Conservation (phyloP, 2,329 filamentous ascomycete species). For the Endocalyx cinctus region DNA sequence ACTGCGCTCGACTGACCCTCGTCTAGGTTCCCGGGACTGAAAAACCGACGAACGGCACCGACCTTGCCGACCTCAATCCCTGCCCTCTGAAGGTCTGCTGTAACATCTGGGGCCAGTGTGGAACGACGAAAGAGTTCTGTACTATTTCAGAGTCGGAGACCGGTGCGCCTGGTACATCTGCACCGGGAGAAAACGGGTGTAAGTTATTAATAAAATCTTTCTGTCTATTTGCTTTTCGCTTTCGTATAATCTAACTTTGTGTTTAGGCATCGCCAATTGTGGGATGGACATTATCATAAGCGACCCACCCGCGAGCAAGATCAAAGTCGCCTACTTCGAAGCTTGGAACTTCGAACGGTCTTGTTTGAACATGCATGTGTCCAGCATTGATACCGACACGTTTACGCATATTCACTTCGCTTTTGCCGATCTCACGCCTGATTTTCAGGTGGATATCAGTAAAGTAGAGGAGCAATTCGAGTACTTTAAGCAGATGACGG, state of each 20-base stretch:
- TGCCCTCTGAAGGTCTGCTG: constrained; percentile 42
- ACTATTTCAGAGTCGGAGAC: constrained; percentile 13
- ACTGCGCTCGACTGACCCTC: constrained; percentile 6
- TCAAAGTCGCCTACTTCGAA: constrained; percentile 12
- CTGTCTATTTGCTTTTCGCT: too few species aligned
- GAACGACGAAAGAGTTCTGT: constrained; percentile 26
- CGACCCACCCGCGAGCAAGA: constrained; percentile 17
- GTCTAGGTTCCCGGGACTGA: constrained; percentile 33
- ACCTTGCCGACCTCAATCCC: constrained; percentile 36
- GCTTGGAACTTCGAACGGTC: constrained; percentile 9
- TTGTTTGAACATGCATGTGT: constrained; percentile 12
- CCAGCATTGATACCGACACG: constrained; percentile 10
- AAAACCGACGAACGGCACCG: constrained; percentile 24
- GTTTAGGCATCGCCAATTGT: constrained; percentile 15
- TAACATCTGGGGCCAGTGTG: constrained; percentile 27
- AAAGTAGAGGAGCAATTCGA: constrained; percentile 13
- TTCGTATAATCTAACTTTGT: constrained; percentile 6
- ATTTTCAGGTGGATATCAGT: constrained; percentile 5
- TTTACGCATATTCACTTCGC: constrained; percentile 14
- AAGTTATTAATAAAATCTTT: too few species aligned
- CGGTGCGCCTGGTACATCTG: constrained; percentile 21
- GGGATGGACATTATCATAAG: constrained; percentile 10
- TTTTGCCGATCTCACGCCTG: constrained; percentile 8
- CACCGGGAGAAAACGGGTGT: constrained; percentile 23
- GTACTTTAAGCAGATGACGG: constrained; percentile 10